Evolutionary conservation across 2,329 filamentous ascomycete genomes (phyloP).

Genomic region (Colletotrichum sojae): DNA sequence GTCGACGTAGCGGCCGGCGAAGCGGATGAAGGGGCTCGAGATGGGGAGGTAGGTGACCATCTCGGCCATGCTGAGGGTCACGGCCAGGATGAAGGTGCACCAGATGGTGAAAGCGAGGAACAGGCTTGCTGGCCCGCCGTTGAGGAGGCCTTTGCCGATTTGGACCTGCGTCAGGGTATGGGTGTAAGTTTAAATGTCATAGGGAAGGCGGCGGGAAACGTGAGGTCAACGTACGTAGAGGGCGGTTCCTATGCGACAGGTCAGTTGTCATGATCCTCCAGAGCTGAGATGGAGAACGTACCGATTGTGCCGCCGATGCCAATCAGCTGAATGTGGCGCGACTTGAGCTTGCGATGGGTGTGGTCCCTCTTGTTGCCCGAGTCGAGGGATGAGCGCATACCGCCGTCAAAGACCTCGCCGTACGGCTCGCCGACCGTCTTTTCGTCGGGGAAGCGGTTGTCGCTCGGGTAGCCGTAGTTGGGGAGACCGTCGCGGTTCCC

Average conservation of each 20-base stretch:
- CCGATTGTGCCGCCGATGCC: conserved; percentile 77
- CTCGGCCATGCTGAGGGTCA: conserved; percentile 76
- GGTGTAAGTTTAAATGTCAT: conserved; percentile 31
- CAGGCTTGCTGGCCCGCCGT: conserved; percentile 71
- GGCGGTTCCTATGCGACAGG: conserved; percentile 25
- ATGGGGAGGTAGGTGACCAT: conserved; percentile 85
- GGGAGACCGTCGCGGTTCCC: conserved; percentile 29
- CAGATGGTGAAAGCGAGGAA: conserved; percentile 74
- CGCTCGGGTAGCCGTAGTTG: conserved; percentile 16
- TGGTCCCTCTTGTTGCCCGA: conserved; percentile 49
- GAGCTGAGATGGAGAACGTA: conserved; percentile 67
- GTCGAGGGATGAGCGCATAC: conserved; percentile 32
- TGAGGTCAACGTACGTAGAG: conserved; percentile 33
- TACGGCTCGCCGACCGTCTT: conserved; percentile 31
- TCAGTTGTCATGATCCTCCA: conserved; percentile 38
- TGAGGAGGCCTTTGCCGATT: conserved; percentile 70
- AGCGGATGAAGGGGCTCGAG: conserved; percentile 83
- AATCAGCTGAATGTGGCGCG: conserved; percentile 71
- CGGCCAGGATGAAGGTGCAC: conserved; percentile 72
- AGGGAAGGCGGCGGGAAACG: not conserved
- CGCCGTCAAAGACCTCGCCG: conserved; percentile 27
- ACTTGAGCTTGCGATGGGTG: conserved; percentile 68
- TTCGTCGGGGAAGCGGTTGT: conserved; percentile 26
- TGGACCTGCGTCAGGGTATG: conserved; percentile 55
- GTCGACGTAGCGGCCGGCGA: conserved; percentile 82